Base-by-base conservation (phyloP, 208 protist genomes). In the Naegleria fowleri region DNA sequence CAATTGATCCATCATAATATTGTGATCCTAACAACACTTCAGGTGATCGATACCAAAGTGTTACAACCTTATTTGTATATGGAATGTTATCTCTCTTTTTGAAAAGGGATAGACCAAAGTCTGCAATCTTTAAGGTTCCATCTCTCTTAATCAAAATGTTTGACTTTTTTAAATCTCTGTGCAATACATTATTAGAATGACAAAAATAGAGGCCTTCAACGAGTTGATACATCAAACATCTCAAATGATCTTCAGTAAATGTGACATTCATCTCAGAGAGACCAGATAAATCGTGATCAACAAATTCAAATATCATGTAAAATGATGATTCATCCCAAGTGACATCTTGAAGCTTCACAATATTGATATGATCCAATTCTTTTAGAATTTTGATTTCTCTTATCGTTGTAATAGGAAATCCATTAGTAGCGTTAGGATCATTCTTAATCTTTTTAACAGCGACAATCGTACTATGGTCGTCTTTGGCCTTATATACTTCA, bases 251-350 rank as follows among this genome's bases (percentile, higher is more conserved):
- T 41, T 93, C 55, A 33, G n/a, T 59, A 55, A 93, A 93, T 29
- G 16, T 16, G 29, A 75, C 22, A 51, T n/a, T 33, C 25, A 51
- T 43, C 22, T 93, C 92, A 6, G 93, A 43, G 36, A 93, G 29
- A 38, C 91, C 55, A 67, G 88, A n/a, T 39, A 93, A 55, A 91
- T 93, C 92, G 15, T 92, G 59, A 43, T 87, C 41, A 11, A 75
- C n/a, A 41, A n/a, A 75, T 16, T 96, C 94, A 92, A 96, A 95
- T 43, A 91, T 87, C 85, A 96, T 92, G 55, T 90, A 96, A 38
- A 96, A 92, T 11, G 91, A 51, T 76, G 91, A 51, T 25, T 25
- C 90, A 6, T 13, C 15, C 16, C 92, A 92, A 5, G 95, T 86
- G 2, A 95, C 93, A 88, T 96, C 94, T 36, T 22, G 33, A 29